Percentiles rank a stretch among this genome's conserved stretches.
These are phyloP conservation scores for Elsinoe batatas DNA, from an alignment of 2,329 filamentous ascomycete genomes.

Conservation along the genomic window DNA sequence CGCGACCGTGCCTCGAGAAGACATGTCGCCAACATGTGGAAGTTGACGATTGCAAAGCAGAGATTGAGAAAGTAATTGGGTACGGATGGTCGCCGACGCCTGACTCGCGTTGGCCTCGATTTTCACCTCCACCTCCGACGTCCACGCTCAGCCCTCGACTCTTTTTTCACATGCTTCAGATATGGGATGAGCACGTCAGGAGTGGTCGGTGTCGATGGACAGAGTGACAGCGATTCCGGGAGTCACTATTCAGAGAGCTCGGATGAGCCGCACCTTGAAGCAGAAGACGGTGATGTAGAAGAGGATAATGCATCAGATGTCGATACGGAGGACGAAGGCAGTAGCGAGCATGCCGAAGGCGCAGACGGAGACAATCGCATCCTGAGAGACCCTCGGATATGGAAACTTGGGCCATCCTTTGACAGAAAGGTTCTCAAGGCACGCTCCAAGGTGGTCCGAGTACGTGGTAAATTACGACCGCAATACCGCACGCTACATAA, in stretches of 20 bases:
- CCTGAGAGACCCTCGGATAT: too few relatives aligned
- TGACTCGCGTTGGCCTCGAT: background rate
- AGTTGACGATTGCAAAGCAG: background rate
- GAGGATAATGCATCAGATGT: background rate
- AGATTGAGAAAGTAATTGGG: background rate
- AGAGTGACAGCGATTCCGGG: background rate
- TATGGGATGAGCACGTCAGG: slow-evolving; percentile 1
- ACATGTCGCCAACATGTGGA: background rate
- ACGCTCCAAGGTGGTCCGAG: background rate
- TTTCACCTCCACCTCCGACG: background rate
- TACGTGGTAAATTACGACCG: slow-evolving; percentile 3
- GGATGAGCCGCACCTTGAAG: background rate
- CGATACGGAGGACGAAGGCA: too few relatives aligned
- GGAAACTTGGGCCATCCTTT: background rate
- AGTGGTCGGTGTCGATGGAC: background rate
- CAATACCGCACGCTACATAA: slow-evolving; percentile 45
- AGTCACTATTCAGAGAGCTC: background rate
- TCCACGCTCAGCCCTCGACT: background rate
- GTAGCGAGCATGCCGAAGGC: too few relatives aligned
- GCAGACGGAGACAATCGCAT: too few relatives aligned
- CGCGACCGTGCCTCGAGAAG: background rate
- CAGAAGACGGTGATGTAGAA: background rate
- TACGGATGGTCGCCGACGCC: background rate
- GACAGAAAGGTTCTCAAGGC: background rate
- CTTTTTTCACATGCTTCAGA: background rate